Base-by-base conservation (phyloP, 2,329 filamentous ascomycete species). In the Colletotrichum lentis region DNA sequence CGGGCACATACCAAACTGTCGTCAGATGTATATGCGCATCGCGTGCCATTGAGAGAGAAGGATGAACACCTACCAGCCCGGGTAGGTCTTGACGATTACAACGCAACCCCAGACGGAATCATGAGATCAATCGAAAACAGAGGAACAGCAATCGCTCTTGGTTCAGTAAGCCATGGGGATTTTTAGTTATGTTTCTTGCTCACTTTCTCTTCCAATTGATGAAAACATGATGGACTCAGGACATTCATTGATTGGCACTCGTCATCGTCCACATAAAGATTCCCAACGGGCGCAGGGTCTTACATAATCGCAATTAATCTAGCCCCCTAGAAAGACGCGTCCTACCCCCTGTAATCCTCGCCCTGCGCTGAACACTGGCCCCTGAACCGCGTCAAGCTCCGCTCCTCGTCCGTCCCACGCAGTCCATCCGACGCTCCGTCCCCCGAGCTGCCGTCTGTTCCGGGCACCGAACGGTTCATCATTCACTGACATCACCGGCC, bases 1-100 rank as follows among this genome's bases (percentile, higher is more conserved):
- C 10, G n/a, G 14, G 8, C 12, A 11, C 61, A 35, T 70, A 81
- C 79, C 77, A 80, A 67, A 80, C 67, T 61, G 76, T 75, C 57
- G 78, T 76, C 67, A 80, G 71, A 66, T 76, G 76, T 63, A 76
- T 70, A 63, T 75, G 74, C 47, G 73, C 74, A 73, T 77, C 73
- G 71, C 73, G 73, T 71, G 76, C 73, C 75, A 77, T 77, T 64
- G 62, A 53, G 31, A 35, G 8, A 35, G 31, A 35, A 35, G 3
- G 31, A 35, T 10, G 43, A 46, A 53, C 31, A 37, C 11, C 46
- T 44, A 44, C 39, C 54, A 57, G 37, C 54, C 57, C 16, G 35
- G 14, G 49, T 12, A 10, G 59, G 49, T 54, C 41, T 31, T 22
- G 18, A 6, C n/a, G 22, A 41, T 62, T 62, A 46, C 18, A 43